A percentile compares a stretch with the other conserved stretches of the same genome.
phyloP scores from a whole-genome alignment of 1,139 yeast species.

The Candida tunisiensis region DNA sequence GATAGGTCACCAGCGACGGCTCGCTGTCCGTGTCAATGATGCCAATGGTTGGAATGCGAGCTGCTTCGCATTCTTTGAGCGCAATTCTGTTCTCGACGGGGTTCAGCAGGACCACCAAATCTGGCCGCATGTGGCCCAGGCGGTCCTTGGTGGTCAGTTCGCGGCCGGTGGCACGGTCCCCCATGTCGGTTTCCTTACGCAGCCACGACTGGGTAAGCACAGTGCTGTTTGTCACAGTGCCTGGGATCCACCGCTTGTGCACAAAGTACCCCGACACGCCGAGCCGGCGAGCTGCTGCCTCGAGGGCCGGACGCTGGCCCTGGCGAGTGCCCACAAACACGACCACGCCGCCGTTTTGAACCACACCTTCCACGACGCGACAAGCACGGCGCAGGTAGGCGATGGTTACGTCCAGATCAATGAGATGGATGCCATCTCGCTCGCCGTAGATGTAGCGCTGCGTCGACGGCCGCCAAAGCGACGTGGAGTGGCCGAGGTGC shows the following conservation, averaged over 20 bases:
- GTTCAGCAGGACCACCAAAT: conserved; percentile 68
- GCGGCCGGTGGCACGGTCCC: conserved; percentile 32
- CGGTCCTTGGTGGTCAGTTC: conserved; percentile 25
- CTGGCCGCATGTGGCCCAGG: conserved; percentile 49
- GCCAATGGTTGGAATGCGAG: conserved; percentile 85
- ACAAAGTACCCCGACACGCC: conserved; percentile 54
- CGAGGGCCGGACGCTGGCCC: conserved; percentile 60
- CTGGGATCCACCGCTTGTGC: conserved; percentile 84
- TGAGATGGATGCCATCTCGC: conserved; percentile 77
- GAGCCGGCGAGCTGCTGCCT: conserved; percentile 63
- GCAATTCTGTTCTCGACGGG: conserved; percentile 81
- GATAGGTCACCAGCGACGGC: conserved; percentile 77
- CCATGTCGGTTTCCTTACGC: conserved; percentile 52
- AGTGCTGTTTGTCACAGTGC: conserved; percentile 75
- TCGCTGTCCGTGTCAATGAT: conserved; percentile 89
- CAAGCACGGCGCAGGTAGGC: conserved; percentile 63
- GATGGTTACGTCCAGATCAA: conserved; percentile 75
- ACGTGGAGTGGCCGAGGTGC: conserved; percentile 79
- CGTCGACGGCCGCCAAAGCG: conserved; percentile 68
- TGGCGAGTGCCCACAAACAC: conserved; percentile 73
- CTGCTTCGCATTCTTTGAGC: conserved; percentile 63
- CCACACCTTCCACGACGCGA: conserved; percentile 62
- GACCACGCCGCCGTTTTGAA: conserved; percentile 71
- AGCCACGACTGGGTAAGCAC: conserved; percentile 46
- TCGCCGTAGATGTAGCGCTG: conserved; percentile 81